Evolutionary conservation across 1,139 yeast genomes (phyloP).

Genomic region (Kodamaea sp.): DNA sequence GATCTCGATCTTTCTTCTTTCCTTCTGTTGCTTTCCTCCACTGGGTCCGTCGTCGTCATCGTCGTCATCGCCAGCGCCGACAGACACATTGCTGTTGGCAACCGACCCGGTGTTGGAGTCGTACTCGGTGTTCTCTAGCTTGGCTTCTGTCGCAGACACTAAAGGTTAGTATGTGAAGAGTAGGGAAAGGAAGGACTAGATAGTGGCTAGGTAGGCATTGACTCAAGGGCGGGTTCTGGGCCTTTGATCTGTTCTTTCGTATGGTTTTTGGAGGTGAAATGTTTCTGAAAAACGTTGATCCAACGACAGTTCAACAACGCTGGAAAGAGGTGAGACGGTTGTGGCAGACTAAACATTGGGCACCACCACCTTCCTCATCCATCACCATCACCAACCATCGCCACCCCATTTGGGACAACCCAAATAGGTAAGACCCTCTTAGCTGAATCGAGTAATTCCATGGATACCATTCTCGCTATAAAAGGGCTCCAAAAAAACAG

Average conservation of each 20-base stretch:
- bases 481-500: too few relatives aligned
- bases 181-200: too few relatives aligned
- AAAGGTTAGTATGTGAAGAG: slow-evolving; percentile 23
- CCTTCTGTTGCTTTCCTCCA: slow-evolving; percentile 58
- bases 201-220: too few relatives aligned
- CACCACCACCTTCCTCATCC: too few relatives aligned
- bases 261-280: too few relatives aligned
- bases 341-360: too few relatives aligned
- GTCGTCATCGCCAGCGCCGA: slow-evolving; percentile 45
- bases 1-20: slow-evolving; percentile 95
- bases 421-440: slow-evolving; percentile 28
- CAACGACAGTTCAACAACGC: too few relatives aligned
- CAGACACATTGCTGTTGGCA: slow-evolving; percentile 22
- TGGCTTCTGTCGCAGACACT: slow-evolving; percentile 45
- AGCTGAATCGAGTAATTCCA: slow-evolving; percentile 8
- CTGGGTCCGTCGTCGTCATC: slow-evolving; percentile 73
- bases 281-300: too few relatives aligned
- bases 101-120: slow-evolving; percentile 19
- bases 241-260: too few relatives aligned
- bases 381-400: neutral
- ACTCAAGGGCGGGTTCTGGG: too few relatives aligned
- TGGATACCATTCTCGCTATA: slow-evolving; percentile 10
- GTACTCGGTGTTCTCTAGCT: slow-evolving; percentile 37
- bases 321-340: too few relatives aligned
- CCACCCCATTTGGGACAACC: slow-evolving; percentile 13